Evolutionary conservation across 192 early-diverging fungal genomes (phyloP).

Genomic region (Oehlia diaphana): DNA sequence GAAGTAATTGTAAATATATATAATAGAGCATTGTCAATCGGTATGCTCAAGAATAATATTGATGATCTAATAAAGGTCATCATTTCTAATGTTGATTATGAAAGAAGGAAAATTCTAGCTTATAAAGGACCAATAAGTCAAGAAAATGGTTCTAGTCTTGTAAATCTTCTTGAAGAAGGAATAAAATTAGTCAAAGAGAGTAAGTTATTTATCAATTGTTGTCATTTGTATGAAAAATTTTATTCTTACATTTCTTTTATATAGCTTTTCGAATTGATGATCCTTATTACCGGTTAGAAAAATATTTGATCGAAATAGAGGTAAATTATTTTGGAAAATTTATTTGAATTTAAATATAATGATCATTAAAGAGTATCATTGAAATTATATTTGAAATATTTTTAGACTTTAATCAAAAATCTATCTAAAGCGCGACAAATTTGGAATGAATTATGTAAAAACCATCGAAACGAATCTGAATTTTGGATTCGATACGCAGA

Average conservation of each 20-base stretch:
- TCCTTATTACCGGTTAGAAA: constrained; percentile 45
- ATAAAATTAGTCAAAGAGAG: constrained; percentile 30
- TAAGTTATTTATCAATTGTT: constrained; percentile 16
- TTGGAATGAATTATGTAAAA: constrained; percentile 40
- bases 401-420: constrained; percentile 33
- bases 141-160: constrained; percentile 28
- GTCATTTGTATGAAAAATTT: not conserved
- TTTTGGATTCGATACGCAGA: constrained; percentile 40
- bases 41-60: constrained; percentile 28
- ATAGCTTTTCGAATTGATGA: constrained; percentile 38
- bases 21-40: constrained; percentile 32
- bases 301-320: constrained; percentile 41
- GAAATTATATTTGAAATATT: not conserved
- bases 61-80: constrained; percentile 42
- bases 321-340: constrained; percentile 14
- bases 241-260: not conserved
- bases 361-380: not conserved
- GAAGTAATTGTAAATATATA: constrained; percentile 20
- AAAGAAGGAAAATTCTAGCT: constrained; percentile 36
- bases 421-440: constrained; percentile 32
- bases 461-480: constrained; percentile 35
- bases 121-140: constrained; percentile 15
- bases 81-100: constrained; percentile 41
- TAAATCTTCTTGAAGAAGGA: constrained; percentile 34
- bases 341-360: not conserved